phyloP scores from a whole-genome alignment of 441 rosid species.

The Erodium texanum region DNA sequence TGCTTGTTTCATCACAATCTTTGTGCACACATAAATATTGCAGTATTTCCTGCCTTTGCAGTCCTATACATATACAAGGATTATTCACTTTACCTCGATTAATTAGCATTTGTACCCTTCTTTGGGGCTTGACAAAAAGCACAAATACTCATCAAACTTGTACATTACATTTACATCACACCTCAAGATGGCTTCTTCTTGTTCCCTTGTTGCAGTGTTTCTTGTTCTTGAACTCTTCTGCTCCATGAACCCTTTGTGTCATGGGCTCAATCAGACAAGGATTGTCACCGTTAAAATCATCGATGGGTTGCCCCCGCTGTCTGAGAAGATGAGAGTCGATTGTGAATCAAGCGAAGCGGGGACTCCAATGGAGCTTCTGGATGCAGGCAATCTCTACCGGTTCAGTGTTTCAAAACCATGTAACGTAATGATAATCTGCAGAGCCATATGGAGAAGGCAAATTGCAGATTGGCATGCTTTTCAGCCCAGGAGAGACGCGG shows the following conservation, averaged over 20 bases:
- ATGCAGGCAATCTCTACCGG: neutral
- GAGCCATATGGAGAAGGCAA: neutral
- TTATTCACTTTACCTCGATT: neutral
- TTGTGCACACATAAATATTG: neutral
- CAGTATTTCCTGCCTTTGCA: neutral
- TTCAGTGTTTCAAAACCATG: neutral
- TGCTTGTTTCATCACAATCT: neutral
- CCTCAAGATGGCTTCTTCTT: neutral
- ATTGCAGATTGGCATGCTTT: neutral
- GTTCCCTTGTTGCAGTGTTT: neutral
- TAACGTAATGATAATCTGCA: neutral
- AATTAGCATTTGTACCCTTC: neutral
- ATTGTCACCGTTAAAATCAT: neutral
- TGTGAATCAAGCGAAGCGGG: neutral
- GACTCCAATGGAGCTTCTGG: neutral
- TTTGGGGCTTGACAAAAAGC: no score
- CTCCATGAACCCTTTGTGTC: neutral
- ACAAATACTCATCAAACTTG: neutral
- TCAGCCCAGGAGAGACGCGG: neutral
- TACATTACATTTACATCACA: neutral
- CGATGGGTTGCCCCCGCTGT: neutral
- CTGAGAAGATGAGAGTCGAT: neutral
- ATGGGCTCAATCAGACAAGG: neutral
- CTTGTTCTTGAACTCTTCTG: constrained; percentile 2
- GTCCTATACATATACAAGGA: neutral